Conservation (phyloP, 495 filamentous ascomycete species). For the Daldinia childiae region DNA sequence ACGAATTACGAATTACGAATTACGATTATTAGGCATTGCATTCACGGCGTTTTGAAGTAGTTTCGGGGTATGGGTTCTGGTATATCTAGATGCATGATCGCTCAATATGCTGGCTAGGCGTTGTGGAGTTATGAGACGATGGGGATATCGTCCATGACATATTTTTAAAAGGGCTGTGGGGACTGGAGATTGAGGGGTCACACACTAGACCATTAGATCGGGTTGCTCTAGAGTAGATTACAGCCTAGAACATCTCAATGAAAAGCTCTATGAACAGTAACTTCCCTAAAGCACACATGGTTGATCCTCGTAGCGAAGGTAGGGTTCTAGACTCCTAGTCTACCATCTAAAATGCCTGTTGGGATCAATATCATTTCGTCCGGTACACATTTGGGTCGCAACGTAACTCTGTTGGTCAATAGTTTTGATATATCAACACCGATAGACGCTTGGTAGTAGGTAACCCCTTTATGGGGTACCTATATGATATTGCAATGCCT, state of each 20-base stretch:
- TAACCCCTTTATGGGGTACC: neutral
- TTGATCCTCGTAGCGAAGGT: too few relatives aligned
- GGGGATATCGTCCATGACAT: neutral
- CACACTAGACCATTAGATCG: neutral
- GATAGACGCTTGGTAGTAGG: neutral
- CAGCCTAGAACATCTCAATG: neutral
- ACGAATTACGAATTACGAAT: conserved; percentile 33
- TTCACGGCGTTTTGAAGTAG: conserved; percentile 10
- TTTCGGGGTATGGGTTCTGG: neutral
- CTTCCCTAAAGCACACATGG: too few relatives aligned
- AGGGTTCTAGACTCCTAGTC: too few relatives aligned
- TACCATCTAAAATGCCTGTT: neutral
- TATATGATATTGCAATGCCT: neutral
- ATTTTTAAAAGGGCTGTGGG: neutral
- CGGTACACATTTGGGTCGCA: neutral
- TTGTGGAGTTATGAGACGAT: neutral
- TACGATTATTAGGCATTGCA: conserved; percentile 31
- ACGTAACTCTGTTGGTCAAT: neutral
- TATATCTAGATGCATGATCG: neutral
- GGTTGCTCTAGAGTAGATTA: neutral
- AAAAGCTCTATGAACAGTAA: neutral
- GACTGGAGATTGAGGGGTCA: neutral
- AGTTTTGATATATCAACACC: neutral
- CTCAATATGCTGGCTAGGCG: conserved; percentile 2
- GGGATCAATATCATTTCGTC: neutral